Conservation (phyloP, 2,329 filamentous ascomycete genomes). For the Magnaporthiopsis poae region DNA sequence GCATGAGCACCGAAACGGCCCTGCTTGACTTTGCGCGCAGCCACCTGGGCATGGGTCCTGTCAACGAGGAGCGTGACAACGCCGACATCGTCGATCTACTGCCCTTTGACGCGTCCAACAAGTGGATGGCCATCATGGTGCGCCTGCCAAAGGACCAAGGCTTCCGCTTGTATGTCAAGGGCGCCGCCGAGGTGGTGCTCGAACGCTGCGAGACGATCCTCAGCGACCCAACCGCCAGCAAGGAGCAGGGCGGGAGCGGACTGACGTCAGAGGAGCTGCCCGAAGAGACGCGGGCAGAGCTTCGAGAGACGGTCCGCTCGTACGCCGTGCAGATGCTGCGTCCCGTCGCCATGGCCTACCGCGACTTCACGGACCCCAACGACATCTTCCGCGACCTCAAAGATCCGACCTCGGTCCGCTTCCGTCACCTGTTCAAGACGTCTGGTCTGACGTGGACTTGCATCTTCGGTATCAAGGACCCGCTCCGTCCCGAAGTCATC, state of each 20-base stretch:
- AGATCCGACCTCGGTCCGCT: constrained; percentile 41
- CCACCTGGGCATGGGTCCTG: constrained; percentile 52
- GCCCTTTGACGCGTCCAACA: constrained; percentile 32
- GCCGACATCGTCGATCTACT: constrained; percentile 37
- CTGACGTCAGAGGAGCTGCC: not conserved
- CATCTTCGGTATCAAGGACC: constrained; percentile 61
- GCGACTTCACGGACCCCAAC: constrained; percentile 56
- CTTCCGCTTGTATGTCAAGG: constrained; percentile 47
- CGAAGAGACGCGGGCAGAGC: not conserved
- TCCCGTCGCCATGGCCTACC: constrained; percentile 55
- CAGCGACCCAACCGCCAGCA: not conserved
- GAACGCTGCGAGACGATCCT: constrained; percentile 24
- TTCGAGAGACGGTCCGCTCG: constrained; percentile 1
- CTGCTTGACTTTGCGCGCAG: constrained; percentile 60
- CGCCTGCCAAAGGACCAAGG: constrained; percentile 36
- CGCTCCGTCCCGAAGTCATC: constrained; percentile 54
- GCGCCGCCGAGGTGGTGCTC: constrained; percentile 40
- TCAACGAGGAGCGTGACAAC: constrained; percentile 53
- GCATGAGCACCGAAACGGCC: constrained; percentile 70
- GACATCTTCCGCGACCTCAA: constrained; percentile 50
- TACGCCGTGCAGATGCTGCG: constrained; percentile 26
- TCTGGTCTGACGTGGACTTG: constrained; percentile 55
- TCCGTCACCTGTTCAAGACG: constrained; percentile 46
- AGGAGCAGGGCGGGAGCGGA: not conserved
- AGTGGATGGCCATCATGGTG: constrained; percentile 59